Base-by-base conservation (phyloP, 2,329 filamentous ascomycete genomes). In the Lecanoromycetidae sp. region DNA sequence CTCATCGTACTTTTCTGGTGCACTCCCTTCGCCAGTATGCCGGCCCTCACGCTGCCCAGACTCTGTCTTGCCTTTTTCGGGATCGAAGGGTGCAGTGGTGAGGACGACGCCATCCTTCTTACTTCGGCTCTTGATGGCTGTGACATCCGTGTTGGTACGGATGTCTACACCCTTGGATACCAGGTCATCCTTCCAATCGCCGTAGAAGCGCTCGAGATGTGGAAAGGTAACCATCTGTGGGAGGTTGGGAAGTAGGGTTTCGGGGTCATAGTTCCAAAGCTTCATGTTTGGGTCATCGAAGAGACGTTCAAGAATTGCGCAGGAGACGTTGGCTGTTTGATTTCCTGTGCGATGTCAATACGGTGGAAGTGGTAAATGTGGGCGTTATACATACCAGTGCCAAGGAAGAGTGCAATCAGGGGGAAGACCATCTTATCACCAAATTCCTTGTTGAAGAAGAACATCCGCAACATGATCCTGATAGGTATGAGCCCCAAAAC, bases 361-460 rank as follows among this genome's bases (percentile, higher is more conserved):
- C 9, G 5, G 5, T 7, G 8, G 7, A 13, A 22, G 22, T 13
- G 19, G n/a, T 17, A 23, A 35, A 12, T 15, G 20, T 3, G 2
- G 26, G 15, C 19, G 12, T 5, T 15, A 9, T 12, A 29, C 27
- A 9, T 51, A 52, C 52, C 53, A 0, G 82, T 86, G 0, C 82
- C 82, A 0, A 87, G 67, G 58, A 87, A 86, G 1, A 87, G 66
- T 0, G 82, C 82, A 26, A 85, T 75, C 60, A 87, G 75, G 1
- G 82, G 82, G 48, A 83, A 70, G 0, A 82, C 77, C 62, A 87
- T 79, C 29, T 77, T 78, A 57, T 86, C 79, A 13, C 74, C 75
- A 58, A 87, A 87, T 46, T 83, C 80, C 8, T 75, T 70, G 47
- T 71, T 79, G 63, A 87, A 86, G 48, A 76, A 66, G 61, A 84